Conservation (phyloP, 2,329 filamentous ascomycete species). For the Verticillium dahliae region DNA sequence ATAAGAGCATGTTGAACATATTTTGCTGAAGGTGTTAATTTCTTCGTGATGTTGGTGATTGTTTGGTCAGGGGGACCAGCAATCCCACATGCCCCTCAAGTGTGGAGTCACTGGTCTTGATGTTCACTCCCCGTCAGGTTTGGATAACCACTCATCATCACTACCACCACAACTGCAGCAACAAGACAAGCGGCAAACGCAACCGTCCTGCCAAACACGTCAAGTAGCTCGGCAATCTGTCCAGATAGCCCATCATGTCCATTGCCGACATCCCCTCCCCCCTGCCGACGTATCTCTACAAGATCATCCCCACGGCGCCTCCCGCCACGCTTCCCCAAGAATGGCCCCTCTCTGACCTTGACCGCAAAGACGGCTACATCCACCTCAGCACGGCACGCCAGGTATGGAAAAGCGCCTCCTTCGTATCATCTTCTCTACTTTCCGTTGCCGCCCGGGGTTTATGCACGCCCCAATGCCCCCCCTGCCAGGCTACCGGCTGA, state of each 20-base stretch:
- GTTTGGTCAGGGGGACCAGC: neutral
- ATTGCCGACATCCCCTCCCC: constrained; percentile 14
- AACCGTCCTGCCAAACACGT: neutral
- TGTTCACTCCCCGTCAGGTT: neutral
- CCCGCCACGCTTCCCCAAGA: constrained; percentile 44
- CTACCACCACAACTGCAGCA: no score
- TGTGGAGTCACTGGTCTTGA: neutral
- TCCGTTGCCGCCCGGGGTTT: neutral
- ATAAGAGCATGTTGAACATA: neutral
- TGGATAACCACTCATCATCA: neutral
- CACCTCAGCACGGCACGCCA: constrained; percentile 53
- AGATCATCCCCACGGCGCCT: constrained; percentile 49
- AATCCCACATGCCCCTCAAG: neutral
- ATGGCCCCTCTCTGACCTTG: constrained; percentile 53
- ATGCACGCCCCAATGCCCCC: neutral
- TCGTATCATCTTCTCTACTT: neutral
- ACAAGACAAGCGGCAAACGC: no score
- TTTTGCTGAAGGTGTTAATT: neutral
- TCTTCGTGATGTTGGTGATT: no score
- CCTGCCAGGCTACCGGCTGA: no score
- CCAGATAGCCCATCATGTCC: neutral
- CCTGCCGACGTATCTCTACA: constrained; percentile 46
- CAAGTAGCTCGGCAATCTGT: neutral
- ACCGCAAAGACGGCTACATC: constrained; percentile 54
- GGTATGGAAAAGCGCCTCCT: constrained; percentile 22